phyloP scores from a whole-genome alignment of 2,329 filamentous ascomycete genomes.

The Stagonosporopsis rhizophila region DNA sequence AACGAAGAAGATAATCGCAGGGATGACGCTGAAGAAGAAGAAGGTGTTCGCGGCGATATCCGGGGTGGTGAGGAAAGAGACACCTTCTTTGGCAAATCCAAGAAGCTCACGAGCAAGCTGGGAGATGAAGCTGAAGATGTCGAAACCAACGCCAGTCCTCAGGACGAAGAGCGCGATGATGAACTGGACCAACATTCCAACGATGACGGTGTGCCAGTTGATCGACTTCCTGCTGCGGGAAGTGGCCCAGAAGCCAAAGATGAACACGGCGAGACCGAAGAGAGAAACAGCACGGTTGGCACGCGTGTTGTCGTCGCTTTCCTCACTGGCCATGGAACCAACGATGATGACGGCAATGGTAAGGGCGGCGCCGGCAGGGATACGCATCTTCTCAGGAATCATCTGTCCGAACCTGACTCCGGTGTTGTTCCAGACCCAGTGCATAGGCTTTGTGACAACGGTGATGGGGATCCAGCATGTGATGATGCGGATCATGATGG shows the following conservation, averaged over 20 bases:
- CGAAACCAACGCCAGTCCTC: constrained; percentile 77
- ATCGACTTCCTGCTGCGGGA: constrained; percentile 71
- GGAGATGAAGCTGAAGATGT: constrained; percentile 92
- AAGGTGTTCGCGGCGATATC: constrained; percentile 55
- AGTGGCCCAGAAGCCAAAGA: constrained; percentile 71
- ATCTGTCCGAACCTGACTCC: constrained; percentile 64
- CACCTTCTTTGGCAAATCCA: constrained; percentile 76
- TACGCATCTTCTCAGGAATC: constrained; percentile 72
- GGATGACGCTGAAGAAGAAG: constrained; percentile 83
- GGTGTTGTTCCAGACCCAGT: constrained; percentile 71
- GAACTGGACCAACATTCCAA: constrained; percentile 88
- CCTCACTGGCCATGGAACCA: constrained; percentile 76
- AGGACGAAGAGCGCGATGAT: constrained; percentile 88
- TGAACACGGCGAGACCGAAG: constrained; percentile 76
- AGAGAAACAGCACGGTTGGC: constrained; percentile 81
- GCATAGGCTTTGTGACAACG: constrained; percentile 70
- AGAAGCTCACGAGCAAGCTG: constrained; percentile 75
- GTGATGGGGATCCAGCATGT: constrained; percentile 75
- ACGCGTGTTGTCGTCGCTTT: constrained; percentile 77
- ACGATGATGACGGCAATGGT: constrained; percentile 77
- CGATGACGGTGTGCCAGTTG: constrained; percentile 68
- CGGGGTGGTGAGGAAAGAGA: constrained; percentile 70
- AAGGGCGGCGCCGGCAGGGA: constrained; percentile 67
- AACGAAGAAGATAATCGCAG: constrained; percentile 95
- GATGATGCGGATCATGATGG: constrained; percentile 74